phyloP scores from a whole-genome alignment of 805 yeast species.

The Kockiozyma suomiensis region DNA sequence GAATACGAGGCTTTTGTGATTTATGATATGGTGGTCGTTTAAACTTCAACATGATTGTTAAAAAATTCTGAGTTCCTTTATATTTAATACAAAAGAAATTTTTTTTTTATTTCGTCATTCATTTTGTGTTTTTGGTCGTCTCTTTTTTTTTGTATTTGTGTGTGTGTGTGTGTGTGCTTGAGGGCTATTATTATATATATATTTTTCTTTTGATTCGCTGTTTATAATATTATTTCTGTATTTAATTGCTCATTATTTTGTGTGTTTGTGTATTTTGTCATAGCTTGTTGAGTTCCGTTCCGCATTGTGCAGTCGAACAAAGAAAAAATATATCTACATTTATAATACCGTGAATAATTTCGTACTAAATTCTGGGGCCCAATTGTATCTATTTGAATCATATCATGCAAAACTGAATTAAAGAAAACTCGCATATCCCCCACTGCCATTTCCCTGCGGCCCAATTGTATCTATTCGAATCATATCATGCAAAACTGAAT shows the following conservation, averaged over 20 bases:
- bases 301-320: background rate
- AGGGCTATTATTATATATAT: background rate
- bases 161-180: background rate
- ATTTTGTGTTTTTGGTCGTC: background rate
- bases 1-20: constrained; percentile 96
- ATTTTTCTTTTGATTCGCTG: background rate
- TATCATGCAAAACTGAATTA: constrained; percentile 5
- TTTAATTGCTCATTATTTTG: background rate
- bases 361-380: background rate
- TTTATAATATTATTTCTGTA: background rate
- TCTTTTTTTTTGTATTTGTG: background rate
- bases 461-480: too few relatives aligned
- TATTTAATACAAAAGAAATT: background rate
- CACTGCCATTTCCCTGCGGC: constrained; percentile 11
- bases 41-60: too few relatives aligned
- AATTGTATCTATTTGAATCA: too few relatives aligned
- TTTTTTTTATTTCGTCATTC: background rate
- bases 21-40: constrained; percentile 53
- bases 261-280: background rate
- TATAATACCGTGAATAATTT: too few relatives aligned
- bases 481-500: too few relatives aligned
- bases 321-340: background rate
- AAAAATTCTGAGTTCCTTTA: too few relatives aligned
- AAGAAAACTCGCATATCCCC: constrained; percentile 30
- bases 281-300: background rate